phyloP scores from a whole-genome alignment of 805 yeast genomes.

The Myxozyma melibiosi region DNA sequence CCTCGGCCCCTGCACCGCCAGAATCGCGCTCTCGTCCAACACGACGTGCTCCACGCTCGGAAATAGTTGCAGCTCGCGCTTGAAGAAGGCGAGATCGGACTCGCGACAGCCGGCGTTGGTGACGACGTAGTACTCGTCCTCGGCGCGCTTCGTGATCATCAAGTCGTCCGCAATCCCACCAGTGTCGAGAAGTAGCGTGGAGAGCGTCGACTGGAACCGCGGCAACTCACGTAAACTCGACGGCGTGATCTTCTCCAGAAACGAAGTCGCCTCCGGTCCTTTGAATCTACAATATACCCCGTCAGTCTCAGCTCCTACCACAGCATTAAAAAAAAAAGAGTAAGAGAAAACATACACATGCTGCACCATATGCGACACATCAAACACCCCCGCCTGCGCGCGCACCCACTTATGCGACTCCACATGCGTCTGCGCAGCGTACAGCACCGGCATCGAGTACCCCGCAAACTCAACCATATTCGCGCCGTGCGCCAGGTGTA shows the following conservation, averaged over 20 bases:
- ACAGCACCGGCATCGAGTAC: constrained; percentile 91
- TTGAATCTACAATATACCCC: constrained; percentile 45
- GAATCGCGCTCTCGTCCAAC: constrained; percentile 67
- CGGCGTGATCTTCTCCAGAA: constrained; percentile 85
- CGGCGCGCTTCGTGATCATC: constrained; percentile 80
- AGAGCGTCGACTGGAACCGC: constrained; percentile 66
- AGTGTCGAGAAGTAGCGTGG: constrained; percentile 68
- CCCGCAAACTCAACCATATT: constrained; percentile 97
- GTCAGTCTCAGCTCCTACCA: background rate
- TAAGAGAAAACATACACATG: constrained; percentile 46
- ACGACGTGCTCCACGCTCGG: constrained; percentile 40
- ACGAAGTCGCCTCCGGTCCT: constrained; percentile 67
- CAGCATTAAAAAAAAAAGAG: background rate
- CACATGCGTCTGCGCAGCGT: constrained; percentile 74
- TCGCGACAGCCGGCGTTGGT: constrained; percentile 95
- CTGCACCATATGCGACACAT: constrained; percentile 97
- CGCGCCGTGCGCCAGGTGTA: constrained; percentile 78
- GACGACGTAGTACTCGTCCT: constrained; percentile 75
- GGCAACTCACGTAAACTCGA: constrained; percentile 66
- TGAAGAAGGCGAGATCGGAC: constrained; percentile 70
- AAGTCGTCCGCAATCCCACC: constrained; percentile 95
- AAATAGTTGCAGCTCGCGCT: constrained; percentile 51
- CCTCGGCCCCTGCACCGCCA: constrained; percentile 93
- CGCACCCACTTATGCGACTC: constrained; percentile 97
- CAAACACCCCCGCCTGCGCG: constrained; percentile 83